Conservation (phyloP, 352 stramenopile species). For the Phytopythium mirpurense region DNA sequence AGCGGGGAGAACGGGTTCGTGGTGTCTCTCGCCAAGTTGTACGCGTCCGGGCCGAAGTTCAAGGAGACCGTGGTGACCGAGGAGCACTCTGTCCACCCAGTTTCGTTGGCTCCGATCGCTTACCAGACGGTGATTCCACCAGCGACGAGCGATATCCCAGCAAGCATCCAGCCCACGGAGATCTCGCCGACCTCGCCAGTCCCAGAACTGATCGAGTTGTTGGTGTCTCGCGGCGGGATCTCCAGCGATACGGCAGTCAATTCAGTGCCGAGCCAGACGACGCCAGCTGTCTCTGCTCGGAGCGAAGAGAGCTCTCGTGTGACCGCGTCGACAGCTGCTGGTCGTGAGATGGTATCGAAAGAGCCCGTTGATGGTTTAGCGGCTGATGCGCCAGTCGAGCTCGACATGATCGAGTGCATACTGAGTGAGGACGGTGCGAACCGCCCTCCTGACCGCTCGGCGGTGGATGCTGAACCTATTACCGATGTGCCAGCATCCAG, state of each 20-base stretch:
- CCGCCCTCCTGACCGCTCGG: neutral
- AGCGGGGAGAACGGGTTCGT: neutral
- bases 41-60: neutral
- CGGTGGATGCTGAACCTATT: neutral
- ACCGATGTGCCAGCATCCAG: neutral
- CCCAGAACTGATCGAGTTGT: neutral
- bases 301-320: neutral
- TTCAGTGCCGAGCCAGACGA: neutral
- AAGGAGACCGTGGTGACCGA: neutral
- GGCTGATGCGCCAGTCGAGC: neutral
- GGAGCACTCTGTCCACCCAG: neutral
- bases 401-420: slow-evolving; percentile 2
- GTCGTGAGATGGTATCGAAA: neutral
- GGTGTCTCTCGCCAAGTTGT: neutral
- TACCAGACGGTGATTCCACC: neutral
- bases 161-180: neutral
- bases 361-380: neutral
- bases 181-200: neutral
- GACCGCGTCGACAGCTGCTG: neutral
- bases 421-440: neutral
- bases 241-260: neutral
- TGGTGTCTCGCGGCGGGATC: no score
- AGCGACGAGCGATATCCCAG: neutral
- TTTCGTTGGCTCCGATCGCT: neutral
- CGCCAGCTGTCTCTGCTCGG: neutral